Evolutionary conservation across 495 filamentous ascomycete species (phyloP), one percentile per base, ranked within the genome.

Genomic region (Gamarada debralockiae): DNA sequence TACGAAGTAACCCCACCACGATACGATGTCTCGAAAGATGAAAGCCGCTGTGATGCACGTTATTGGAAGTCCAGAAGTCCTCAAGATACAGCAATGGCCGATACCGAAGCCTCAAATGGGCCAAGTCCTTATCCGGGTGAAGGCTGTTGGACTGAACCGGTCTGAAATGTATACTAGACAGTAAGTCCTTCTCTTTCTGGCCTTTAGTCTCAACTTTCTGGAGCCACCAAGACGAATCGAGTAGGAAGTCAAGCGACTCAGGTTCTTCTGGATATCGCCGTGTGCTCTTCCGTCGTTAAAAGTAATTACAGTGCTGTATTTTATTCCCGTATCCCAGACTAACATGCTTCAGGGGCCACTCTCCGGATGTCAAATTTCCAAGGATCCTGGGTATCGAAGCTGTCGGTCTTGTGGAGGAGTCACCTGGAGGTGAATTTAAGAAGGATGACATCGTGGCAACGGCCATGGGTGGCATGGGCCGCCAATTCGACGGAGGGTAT

Each of bases 101-200:
- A 63, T 68, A 27, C 72, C 70, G 17, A 62, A 41, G 9, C 66
- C 68, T 2, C 55, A 62, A 21, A 33, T 59, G 12, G 68, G 66
- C 51, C 63, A 73, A 48, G 67, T 77, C 25, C 68, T 77, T 17
- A 78, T 79, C 58, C 65, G 65, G 51, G 60, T 78, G 50, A 65
- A 72, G 48, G 76, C 76, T 20, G 73, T 73, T 47, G 77, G 77
- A 13, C 68, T 79, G 48, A 79, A 78, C 55, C 73, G 76, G 48
- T 76, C 73, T 24, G 75, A 80, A 52, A 65, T 78, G 50, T 77
- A 73, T 68, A 79, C 73, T 10, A 39, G 37, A 14, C 37, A 39
- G 37, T 39, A 39, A 39, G 37, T 15, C 3, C 27, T 29, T 29
- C n/a, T n/a, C n/a, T 29, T 29, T 29, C 10, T 29, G 27, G 10